Evolutionary conservation across 345 rosid species (phyloP).

Genomic region (Ceriops decandra): DNA sequence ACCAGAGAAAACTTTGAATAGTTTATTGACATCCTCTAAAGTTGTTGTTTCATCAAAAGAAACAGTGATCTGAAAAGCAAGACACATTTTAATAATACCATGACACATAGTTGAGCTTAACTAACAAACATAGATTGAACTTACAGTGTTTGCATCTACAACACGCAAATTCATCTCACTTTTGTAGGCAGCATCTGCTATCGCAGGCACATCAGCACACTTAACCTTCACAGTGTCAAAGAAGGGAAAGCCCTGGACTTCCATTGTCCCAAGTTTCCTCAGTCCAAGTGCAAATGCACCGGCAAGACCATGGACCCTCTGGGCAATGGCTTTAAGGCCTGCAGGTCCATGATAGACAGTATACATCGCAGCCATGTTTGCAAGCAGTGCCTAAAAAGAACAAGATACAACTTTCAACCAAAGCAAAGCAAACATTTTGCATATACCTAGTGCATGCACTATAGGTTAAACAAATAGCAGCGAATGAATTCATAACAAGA

Average conservation of each 20-base stretch:
- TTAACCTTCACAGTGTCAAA: conserved; percentile 94
- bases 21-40: conserved; percentile 85
- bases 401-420: conserved; percentile 20
- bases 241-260: conserved; percentile 83
- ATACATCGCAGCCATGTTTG: conserved; percentile 98
- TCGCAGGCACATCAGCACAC: conserved; percentile 72
- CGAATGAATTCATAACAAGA: background rate
- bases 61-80: conserved; percentile 68
- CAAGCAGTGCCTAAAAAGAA: conserved; percentile 75
- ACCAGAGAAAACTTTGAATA: conserved; percentile 65
- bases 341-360: conserved; percentile 98
- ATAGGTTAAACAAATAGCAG: conserved; percentile 3
- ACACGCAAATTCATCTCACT: conserved; percentile 74
- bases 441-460: background rate
- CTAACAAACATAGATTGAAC: conserved; percentile 25
- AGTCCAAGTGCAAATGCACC: conserved; percentile 76
- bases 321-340: conserved; percentile 75
- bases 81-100: conserved; percentile 17
- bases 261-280: conserved; percentile 79
- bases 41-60: conserved; percentile 95
- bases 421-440: conserved; percentile 9
- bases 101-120: conserved; percentile 1
- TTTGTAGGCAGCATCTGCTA: conserved; percentile 72
- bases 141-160: conserved; percentile 76
- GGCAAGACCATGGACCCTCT: conserved; percentile 95